Base-by-base conservation (phyloP, 768 basidiomycete species). In the Hericium alpestre region DNA sequence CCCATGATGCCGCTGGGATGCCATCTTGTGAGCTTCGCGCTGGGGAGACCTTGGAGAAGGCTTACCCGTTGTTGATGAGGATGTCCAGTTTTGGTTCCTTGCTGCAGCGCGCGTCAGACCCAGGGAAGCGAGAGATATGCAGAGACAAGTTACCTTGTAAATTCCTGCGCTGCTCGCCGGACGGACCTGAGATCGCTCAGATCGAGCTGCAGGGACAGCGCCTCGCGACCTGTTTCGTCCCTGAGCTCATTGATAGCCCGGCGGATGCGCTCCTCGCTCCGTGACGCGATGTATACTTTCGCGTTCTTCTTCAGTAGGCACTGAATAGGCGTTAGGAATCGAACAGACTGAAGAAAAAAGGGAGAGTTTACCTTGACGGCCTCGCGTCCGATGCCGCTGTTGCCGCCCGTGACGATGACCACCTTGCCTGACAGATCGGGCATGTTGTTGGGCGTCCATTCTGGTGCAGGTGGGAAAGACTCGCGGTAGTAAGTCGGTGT, bases 271-370 rank as follows among this genome's bases (percentile, higher is more conserved):
- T 70, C 66, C 53, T 67, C 58, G 56, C 64, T 73, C 18, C 82
- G 74, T 9, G 71, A 69, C 0, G 78, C 81, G 32, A 86, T 53
- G 63, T 88, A 86, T 0, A 87, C 84, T 56, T 77, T 84, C 9
- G 84, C 84, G 64, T 83, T 79, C 60, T 79, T 79, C n/a, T 61
- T 32, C 18, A 86, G 70, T 5, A 85, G 73, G 0, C 69, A 75
- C 78, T 82, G 59, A 12, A 16, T 11, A 39, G 12, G 22, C 15
- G 25, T 12, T 25, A 20, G 10, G 15, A 8, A 37, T 11, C 22
- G 27, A 10, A 5, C 23, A 25, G 9, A 51, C 0, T 16, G 0
- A 3, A 8, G 16, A 27, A 8, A 7, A 25, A 12, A 32, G 22
- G 16, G 22, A 12, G 9, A 11, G 27, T 51, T 8, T 37, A 63